Base-by-base conservation (phyloP, 1,284 basidiomycete genomes). In the Moesziomyces sp. region DNA sequence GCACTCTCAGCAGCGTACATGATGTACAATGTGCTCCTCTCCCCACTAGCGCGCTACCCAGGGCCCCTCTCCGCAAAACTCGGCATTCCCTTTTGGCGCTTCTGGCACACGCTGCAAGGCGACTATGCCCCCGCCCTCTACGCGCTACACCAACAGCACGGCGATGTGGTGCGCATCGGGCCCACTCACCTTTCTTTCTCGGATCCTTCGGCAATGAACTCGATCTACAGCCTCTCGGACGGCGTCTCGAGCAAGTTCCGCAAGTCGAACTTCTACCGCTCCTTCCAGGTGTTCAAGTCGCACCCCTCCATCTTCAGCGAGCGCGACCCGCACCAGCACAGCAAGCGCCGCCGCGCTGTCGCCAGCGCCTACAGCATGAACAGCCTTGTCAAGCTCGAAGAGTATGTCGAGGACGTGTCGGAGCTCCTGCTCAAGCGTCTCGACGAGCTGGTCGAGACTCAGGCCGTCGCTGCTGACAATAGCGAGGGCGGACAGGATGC, bases 341-440 rank as follows among this genome's bases (percentile, higher is more conserved):
- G 58, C 45, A 68, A 65, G 40, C 58, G 73, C 16, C 66, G 78
- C 18, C 24, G 79, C 21, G 70, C 70, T 4, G 70, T 78, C 7
- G 72, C 79, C 2, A 63, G 65, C 38, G 79, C 79, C 6, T 81
- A 81, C 57, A 74, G 69, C 51, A 73, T 78, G 56, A 78, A 66
- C 56, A 66, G 64, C 40, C 65, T 81, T 1, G 63, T 75, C 38
- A 71, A 74, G 42, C 76, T 80, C 24, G 79, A 81, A 55, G 68
- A 76, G 30, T 76, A 74, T 24, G 74, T 78, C 21, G 79, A 81
- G 18, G 59, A 56, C 8, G 64, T 70, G 23, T 56, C 66, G 1
- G 73, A 76, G 47, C 50, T 71, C 13, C 46, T 81, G 26, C 55
- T 77, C 48, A 64, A 66, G 30, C 56, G 69, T 10, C 49, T 75